Evolutionary conservation across 371 early-diverging fungal genomes (phyloP).

Genomic region (Mortierella sp.): DNA sequence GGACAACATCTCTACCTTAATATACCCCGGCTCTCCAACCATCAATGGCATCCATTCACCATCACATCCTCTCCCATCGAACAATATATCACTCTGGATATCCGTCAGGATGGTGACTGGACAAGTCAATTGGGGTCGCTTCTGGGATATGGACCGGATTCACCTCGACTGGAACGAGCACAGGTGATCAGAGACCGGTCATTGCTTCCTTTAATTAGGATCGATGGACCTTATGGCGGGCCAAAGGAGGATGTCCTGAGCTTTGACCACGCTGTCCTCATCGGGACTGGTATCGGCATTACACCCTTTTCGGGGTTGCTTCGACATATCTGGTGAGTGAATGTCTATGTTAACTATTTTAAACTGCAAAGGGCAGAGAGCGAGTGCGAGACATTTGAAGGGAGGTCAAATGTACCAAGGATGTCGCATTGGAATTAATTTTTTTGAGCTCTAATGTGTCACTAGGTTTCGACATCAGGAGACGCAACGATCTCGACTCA

Average conservation of each 20-base stretch:
- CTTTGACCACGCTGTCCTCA: conserved; percentile 79
- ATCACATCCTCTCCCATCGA: conserved; percentile 89
- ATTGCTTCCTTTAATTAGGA: conserved; percentile 65
- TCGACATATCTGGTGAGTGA: conserved; percentile 73
- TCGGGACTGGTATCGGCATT: conserved; percentile 88
- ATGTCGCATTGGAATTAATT: conserved; percentile 56
- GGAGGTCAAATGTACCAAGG: conserved; percentile 4
- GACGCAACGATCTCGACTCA: conserved; percentile 44
- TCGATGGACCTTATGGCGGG: conserved; percentile 90
- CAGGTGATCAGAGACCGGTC: conserved; percentile 28
- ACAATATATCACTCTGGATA: conserved; percentile 77
- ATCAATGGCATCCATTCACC: conserved; percentile 92
- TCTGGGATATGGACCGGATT: conserved; percentile 43
- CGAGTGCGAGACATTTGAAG: not conserved
- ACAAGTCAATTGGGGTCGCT: conserved; percentile 70
- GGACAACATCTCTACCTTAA: conserved; percentile 83
- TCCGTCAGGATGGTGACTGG: conserved; percentile 86
- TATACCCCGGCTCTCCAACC: conserved; percentile 68
- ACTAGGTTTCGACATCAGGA: conserved; percentile 53
- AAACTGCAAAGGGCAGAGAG: no score
- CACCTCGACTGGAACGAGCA: conserved; percentile 29
- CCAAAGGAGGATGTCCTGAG: conserved; percentile 87
- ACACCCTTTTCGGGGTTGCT: conserved; percentile 83
- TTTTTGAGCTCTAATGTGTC: conserved; percentile 58
- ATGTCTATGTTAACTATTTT: not conserved